Base-by-base conservation (phyloP, 257 asterid species). In the Echium plantagineum region DNA sequence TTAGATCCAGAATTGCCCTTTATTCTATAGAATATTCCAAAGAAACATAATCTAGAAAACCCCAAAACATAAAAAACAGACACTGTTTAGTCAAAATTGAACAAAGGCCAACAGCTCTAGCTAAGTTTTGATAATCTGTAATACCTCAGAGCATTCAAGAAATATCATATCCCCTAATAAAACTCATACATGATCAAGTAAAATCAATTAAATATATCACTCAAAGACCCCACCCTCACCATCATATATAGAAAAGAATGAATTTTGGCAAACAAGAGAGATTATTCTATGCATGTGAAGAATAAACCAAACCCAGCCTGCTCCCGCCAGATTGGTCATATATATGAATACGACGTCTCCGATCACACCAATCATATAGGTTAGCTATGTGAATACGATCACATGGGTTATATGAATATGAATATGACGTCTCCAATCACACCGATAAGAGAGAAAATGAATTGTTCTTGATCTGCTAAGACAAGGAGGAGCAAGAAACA, bases 401-500 rank as follows among this genome's bases (percentile, higher is more conserved):
- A n/a, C n/a, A n/a, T n/a, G n/a, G n/a, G n/a, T n/a, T n/a, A n/a
- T n/a, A n/a, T n/a, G n/a, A n/a, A n/a, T n/a, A n/a, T n/a, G n/a
- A n/a, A n/a, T n/a, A n/a, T n/a, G n/a, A n/a, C n/a, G n/a, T n/a
- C n/a, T n/a, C n/a, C n/a, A n/a, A n/a, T n/a, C n/a, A n/a, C n/a
- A n/a, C n/a, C n/a, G n/a, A n/a, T n/a, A n/a, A n/a, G n/a, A n/a
- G 71, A 63, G 80, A 70, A 64, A 73, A 69, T 35, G 74, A 86
- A 95, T 94, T 89, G 74, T 42, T 42, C 79, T 26, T 80, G 90
- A 84, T 78, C 85, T 78, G 87, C 59, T 81, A 79, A 71, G 68
- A 73, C 70, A 62, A 69, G 78, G 72, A 86, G 84, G 80, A 76
- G 80, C 94, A 82, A 79, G 63, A 76, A 32, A 78, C 79, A 76